phyloP scores from a whole-genome alignment of 2,329 filamentous ascomycete species.

The Penicillium sp. region DNA sequence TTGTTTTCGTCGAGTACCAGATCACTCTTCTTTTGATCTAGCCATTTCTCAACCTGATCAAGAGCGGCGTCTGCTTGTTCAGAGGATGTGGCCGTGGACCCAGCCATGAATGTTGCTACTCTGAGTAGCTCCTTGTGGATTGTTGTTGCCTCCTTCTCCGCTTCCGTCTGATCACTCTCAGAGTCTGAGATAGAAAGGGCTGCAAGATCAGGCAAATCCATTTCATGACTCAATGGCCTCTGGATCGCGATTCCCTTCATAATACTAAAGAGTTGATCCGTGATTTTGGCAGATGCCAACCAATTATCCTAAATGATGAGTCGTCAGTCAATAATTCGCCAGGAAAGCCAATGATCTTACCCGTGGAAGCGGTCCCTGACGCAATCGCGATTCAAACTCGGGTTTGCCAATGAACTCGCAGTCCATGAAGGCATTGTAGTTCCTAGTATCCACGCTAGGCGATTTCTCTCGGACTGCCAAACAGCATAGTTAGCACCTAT shows the following conservation, averaged over 20 bases:
- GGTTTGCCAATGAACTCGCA: conserved; percentile 33
- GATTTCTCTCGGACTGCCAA: conserved; percentile 29
- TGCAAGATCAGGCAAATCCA: conserved; percentile 26
- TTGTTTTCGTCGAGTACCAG: conserved; percentile 19
- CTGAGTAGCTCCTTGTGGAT: conserved; percentile 33
- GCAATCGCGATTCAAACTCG: conserved; percentile 36
- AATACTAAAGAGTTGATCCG: conserved; percentile 34
- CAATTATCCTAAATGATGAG: conserved; percentile 34
- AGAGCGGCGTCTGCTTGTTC: conserved; percentile 30
- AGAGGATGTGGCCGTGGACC: conserved; percentile 28
- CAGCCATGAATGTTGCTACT: conserved; percentile 30
- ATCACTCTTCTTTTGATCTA: conserved; percentile 23
- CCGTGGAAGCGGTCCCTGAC: conserved; percentile 35
- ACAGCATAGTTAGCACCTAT: conserved; percentile 3
- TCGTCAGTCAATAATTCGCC: not conserved
- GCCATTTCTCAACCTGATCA: conserved; percentile 28
- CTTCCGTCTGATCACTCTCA: conserved; percentile 30
- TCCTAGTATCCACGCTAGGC: conserved; percentile 32
- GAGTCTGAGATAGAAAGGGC: conserved; percentile 21
- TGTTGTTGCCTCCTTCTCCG: conserved; percentile 32
- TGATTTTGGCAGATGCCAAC: conserved; percentile 31
- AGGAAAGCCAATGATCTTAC: conserved; percentile 22
- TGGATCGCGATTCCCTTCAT: conserved; percentile 30
- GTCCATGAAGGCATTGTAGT: conserved; percentile 39
- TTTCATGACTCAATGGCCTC: conserved; percentile 26